These are phyloP conservation scores for Penicillium alfredii DNA, from an alignment of 495 filamentous ascomycete genomes.

Conservation along the genomic window DNA sequence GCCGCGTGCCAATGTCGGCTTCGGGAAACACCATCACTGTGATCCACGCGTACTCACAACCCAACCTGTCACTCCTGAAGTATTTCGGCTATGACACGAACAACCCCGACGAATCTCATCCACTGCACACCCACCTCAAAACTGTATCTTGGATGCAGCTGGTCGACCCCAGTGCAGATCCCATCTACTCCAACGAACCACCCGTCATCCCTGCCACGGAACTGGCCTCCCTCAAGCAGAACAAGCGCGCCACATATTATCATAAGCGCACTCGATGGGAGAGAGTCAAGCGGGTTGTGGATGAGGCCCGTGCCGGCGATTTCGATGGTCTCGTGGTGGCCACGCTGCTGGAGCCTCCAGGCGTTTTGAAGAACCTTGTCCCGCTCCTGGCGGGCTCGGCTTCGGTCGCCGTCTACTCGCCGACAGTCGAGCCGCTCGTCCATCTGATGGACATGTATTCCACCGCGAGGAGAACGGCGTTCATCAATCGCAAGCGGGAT, in stretches of 20 bases:
- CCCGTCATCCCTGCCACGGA: conserved; percentile 45
- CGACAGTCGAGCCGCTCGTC: conserved; percentile 68
- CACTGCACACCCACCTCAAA: conserved; percentile 74
- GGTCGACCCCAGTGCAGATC: conserved; percentile 64
- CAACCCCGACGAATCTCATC: conserved; percentile 63
- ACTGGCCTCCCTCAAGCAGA: conserved; percentile 62
- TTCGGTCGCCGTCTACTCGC: conserved; percentile 76
- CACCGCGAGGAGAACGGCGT: conserved; percentile 67
- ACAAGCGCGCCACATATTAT: conserved; percentile 72
- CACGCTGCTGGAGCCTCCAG: conserved; percentile 70
- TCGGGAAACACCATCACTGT: conserved; percentile 79
- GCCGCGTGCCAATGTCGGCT: conserved; percentile 43
- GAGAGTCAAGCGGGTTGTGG: conserved; percentile 57
- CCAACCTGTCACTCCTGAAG: conserved; percentile 77
- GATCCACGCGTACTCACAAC: conserved; percentile 81
- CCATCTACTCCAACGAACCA: conserved; percentile 58
- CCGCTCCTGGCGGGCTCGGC: conserved; percentile 80
- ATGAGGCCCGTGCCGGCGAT: conserved; percentile 64
- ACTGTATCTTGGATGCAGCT: conserved; percentile 87
- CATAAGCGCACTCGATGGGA: conserved; percentile 82
- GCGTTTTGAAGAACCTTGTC: conserved; percentile 63
- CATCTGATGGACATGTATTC: conserved; percentile 75
- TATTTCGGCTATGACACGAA: conserved; percentile 78
- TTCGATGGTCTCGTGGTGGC: conserved; percentile 83
- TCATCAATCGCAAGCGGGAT: conserved; percentile 43